These are phyloP conservation scores for Aspergillus affinis DNA, from an alignment of 495 filamentous ascomycete genomes.

Conservation along the genomic window DNA sequence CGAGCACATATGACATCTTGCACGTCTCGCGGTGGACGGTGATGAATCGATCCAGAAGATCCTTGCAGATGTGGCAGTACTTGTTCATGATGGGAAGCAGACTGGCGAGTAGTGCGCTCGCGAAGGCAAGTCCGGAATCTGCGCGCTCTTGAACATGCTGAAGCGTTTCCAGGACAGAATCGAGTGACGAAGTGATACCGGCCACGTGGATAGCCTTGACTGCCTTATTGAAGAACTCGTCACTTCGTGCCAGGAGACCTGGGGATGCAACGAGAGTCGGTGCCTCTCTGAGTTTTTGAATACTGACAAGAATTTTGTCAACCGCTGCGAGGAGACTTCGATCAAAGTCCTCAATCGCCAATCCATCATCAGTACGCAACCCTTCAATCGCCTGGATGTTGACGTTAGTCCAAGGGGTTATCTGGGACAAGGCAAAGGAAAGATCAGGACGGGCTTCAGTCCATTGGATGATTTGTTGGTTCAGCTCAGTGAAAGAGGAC, in stretches of 20 bases:
- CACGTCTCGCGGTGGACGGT: slow-evolving; percentile 65
- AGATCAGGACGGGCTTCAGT: slow-evolving; percentile 53
- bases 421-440: slow-evolving; percentile 62
- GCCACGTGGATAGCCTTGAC: slow-evolving; percentile 58
- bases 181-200: slow-evolving; percentile 53
- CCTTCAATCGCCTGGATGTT: slow-evolving; percentile 16
- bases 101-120: slow-evolving; percentile 61
- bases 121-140: slow-evolving; percentile 39
- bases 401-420: slow-evolving; percentile 46
- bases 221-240: slow-evolving; percentile 53
- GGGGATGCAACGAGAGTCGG: slow-evolving; percentile 57
- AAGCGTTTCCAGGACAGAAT: slow-evolving; percentile 50
- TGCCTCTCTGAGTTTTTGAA: slow-evolving; percentile 67
- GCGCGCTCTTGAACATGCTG: slow-evolving; percentile 48
- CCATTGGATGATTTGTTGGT: slow-evolving; percentile 40
- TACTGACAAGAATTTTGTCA: slow-evolving; percentile 68
- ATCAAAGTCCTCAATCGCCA: slow-evolving; percentile 48
- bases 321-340: slow-evolving; percentile 55
- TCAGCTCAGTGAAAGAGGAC: slow-evolving; percentile 44
- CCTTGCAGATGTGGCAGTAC: slow-evolving; percentile 61
- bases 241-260: slow-evolving; percentile 62
- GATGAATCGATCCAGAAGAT: slow-evolving; percentile 51
- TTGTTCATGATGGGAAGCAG: slow-evolving; percentile 72
- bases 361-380: slow-evolving; percentile 13
- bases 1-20: slow-evolving; percentile 70